Evolutionary conservation across 1,284 basidiomycete genomes (phyloP), one percentile per base, ranked within the genome.

Genomic region (Ceratobasidium sp.): DNA sequence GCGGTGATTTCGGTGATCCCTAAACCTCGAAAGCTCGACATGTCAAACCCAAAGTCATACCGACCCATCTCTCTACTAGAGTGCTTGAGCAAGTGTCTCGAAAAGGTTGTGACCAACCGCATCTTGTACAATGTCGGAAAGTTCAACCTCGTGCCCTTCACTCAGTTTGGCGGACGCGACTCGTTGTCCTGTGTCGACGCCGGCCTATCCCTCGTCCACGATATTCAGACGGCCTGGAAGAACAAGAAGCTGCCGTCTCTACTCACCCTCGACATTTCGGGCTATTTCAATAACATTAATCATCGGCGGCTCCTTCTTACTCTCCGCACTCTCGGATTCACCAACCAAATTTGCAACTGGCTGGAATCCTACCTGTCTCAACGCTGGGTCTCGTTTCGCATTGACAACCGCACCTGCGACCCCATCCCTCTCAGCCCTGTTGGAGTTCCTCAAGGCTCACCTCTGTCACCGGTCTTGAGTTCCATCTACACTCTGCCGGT

Each of bases 61-160:
- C 80, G 86, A 0, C 87, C 87, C 0, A 87, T 88, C 0, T 84
- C 84, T 0, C 84, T 89, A 0, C 81, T 85, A 0, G 82, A 84
- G 74, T 84, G 83, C 9, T 80, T 86, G 20, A 82, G 83, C 2
- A 87, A 87, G 67, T 78, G 85, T 3, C 79, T 85, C 0, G 83
- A 84, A 0, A 78, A 81, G 10, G 79, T 82, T 44, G 79, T 84
- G 0, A 79, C 85, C 0, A 81, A 83, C 3, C 62, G 81, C 15
- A 48, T 82, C 6, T 57, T 78, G 33, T 80, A 79, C 78, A 48
- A 84, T 64, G 46, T 79, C 7, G 82, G 85, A 77, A n/a, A 68
- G 3, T 73, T 81, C 26, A 44, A 73, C 0, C 76, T 85, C 0
- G 67, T 86, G 0, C 82, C 85, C 0, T 1, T 65, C 12, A 76